Base-by-base conservation (phyloP, 805 yeast genomes). In the Debaryomyces hansenii region DNA sequence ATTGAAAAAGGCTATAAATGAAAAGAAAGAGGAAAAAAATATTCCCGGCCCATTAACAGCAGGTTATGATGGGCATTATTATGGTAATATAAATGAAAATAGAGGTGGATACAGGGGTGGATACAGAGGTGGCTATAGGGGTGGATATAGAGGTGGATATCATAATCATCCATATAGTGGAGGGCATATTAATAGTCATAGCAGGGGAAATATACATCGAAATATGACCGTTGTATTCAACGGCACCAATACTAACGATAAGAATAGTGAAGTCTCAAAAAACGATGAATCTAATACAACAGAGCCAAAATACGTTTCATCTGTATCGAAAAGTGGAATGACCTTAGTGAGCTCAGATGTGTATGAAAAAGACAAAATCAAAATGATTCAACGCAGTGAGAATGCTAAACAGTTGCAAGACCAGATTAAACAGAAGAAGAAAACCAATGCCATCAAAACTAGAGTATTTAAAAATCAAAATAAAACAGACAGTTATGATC, bases 401-500 rank as follows among this genome's bases (percentile, higher is more conserved):
- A 15, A 35, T 9, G 42, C 42, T 12, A 38, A 37, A 14, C 29
- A 15, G 24, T n/a, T 24, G 21, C 43, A 44, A 15, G 59, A 60
- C 58, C 36, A 43, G 24, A 41, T 46, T 29, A 48, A 21, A 50
- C 47, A 36, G 33, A 45, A 42, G 53, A 45, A 27, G 50, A 53
- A 47, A 51, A 53, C 42, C 21, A 32, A 33, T 27, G 33, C 37
- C 4, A 28, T 42, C 44, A 49, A 49, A 37, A 62, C 12, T 41
- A 57, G 44, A 55, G 62, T 64, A 14, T 44, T 57, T 12, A 54
- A 48, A 44, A 69, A 75, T 44, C 64, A 66, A 47, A 57, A 58
- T 5, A 64, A 66, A 41, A 67, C 73, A 37, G 79, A 73, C 42
- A 58, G 62, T 47, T 71, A 74, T 44, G 85, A 82, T 53, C 64